phyloP scores from a whole-genome alignment of 345 rosid genomes.

The Melastoma malabathricum region DNA sequence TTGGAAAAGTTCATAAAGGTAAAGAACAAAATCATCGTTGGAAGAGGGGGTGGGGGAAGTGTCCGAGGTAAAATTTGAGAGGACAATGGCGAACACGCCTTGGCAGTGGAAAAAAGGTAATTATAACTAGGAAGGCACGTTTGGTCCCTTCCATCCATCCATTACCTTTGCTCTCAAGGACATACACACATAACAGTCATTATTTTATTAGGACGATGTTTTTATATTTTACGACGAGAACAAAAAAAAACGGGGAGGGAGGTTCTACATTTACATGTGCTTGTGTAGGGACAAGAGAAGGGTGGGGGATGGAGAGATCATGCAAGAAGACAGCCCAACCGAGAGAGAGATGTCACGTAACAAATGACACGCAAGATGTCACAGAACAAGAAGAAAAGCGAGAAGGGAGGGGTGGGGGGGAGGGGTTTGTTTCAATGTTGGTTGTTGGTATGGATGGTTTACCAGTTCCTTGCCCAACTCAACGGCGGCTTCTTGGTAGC shows the following conservation, averaged over 20 bases:
- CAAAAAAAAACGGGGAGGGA: too few relatives aligned
- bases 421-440: too few relatives aligned
- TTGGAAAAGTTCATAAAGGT: too few relatives aligned
- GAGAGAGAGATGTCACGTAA: neutral
- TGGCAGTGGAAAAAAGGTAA: constrained; percentile 15
- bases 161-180: neutral
- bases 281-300: neutral
- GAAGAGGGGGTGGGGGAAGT: constrained; percentile 8
- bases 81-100: constrained; percentile 18
- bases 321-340: constrained; percentile 84
- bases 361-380: constrained; percentile 53
- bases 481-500: constrained; percentile 78
- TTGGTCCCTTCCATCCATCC: constrained; percentile 16
- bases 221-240: too few relatives aligned
- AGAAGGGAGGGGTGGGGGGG: neutral
- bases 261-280: too few relatives aligned
- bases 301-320: constrained; percentile 28
- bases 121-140: constrained; percentile 50
- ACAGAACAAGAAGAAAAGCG: too few relatives aligned
- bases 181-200: neutral
- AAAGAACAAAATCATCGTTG: too few relatives aligned
- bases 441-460: too few relatives aligned
- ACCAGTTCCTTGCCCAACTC: constrained; percentile 76
- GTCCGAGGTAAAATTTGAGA: constrained; percentile 12
- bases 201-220: too few relatives aligned